phyloP scores from a whole-genome alignment of 2,329 filamentous ascomycete species.

The Podosphaera leucotricha region DNA sequence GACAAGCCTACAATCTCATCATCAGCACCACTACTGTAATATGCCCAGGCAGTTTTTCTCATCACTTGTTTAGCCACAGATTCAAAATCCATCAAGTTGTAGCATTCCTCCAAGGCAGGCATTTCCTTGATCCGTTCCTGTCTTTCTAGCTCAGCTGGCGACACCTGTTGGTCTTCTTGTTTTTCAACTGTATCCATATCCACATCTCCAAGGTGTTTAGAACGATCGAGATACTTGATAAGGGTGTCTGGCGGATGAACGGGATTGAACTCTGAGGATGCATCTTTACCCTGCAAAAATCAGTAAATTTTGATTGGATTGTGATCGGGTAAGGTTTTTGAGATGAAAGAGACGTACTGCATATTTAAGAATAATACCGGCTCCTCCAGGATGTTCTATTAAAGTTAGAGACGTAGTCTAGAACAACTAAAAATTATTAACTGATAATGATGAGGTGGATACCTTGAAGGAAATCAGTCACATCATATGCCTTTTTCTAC shows the following conservation, averaged over 20 bases:
- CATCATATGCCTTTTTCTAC: slow-evolving; percentile 66
- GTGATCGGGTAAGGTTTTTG: background rate
- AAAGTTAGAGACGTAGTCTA: background rate
- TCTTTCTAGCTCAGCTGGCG: slow-evolving; percentile 52
- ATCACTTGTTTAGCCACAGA: slow-evolving; percentile 71
- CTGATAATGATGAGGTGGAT: slow-evolving; percentile 2
- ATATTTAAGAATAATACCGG: slow-evolving; percentile 91
- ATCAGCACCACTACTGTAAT: slow-evolving; percentile 85
- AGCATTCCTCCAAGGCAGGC: slow-evolving; percentile 68
- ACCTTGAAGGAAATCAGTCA: slow-evolving; percentile 70
- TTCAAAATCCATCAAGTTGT: slow-evolving; percentile 91
- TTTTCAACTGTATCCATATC: slow-evolving; percentile 60
- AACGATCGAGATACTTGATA: slow-evolving; percentile 57
- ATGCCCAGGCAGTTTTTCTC: slow-evolving; percentile 94
- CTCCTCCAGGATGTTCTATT: slow-evolving; percentile 63
- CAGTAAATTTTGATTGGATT: background rate
- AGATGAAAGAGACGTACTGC: slow-evolving; percentile 26
- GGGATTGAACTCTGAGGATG: slow-evolving; percentile 74
- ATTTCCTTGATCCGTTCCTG: slow-evolving; percentile 51
- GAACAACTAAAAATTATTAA: background rate
- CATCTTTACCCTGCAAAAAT: slow-evolving; percentile 46
- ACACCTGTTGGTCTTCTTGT: slow-evolving; percentile 9
- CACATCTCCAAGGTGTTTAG: slow-evolving; percentile 73
- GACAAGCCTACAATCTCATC: slow-evolving; percentile 48
- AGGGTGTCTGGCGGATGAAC: slow-evolving; percentile 79